phyloP scores from a whole-genome alignment of 192 early-diverging fungal genomes.

The Umbelopsis sp. region DNA sequence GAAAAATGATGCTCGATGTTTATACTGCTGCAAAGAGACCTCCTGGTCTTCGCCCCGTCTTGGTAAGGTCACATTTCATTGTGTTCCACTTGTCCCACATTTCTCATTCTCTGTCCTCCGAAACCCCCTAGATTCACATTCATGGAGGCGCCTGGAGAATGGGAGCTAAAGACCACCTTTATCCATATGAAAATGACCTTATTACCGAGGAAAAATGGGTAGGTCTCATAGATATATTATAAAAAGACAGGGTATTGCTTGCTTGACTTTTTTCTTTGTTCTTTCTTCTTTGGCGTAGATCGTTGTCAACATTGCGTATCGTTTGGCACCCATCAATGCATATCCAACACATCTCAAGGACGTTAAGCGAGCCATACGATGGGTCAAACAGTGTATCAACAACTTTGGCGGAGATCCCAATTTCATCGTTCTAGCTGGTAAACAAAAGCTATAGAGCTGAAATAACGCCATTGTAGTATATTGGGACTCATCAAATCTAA shows the following conservation, averaged over 20 bases:
- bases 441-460: background rate
- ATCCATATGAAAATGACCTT: slow-evolving; percentile 19
- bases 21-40: background rate
- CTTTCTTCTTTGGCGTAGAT: slow-evolving; percentile 42
- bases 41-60: slow-evolving; percentile 19
- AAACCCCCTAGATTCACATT: slow-evolving; percentile 52
- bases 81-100: background rate
- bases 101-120: background rate
- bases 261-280: background rate
- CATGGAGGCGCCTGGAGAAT: slow-evolving; percentile 68
- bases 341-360: slow-evolving; percentile 65
- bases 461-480: background rate
- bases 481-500: background rate
- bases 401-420: slow-evolving; percentile 66
- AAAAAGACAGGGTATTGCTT: no score
- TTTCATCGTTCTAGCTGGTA: slow-evolving; percentile 62
- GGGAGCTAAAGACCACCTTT: slow-evolving; percentile 48
- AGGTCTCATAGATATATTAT: background rate
- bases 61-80: background rate
- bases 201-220: slow-evolving; percentile 24
- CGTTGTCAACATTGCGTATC: slow-evolving; percentile 62
- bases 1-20: slow-evolving; percentile 27
- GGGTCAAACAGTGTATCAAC: slow-evolving; percentile 61
- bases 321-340: slow-evolving; percentile 45
- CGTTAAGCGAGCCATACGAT: slow-evolving; percentile 68